These are phyloP conservation scores for Herpetospermum pedunculosum DNA, from an alignment of 306 rosid genomes.

Conservation along the genomic window DNA sequence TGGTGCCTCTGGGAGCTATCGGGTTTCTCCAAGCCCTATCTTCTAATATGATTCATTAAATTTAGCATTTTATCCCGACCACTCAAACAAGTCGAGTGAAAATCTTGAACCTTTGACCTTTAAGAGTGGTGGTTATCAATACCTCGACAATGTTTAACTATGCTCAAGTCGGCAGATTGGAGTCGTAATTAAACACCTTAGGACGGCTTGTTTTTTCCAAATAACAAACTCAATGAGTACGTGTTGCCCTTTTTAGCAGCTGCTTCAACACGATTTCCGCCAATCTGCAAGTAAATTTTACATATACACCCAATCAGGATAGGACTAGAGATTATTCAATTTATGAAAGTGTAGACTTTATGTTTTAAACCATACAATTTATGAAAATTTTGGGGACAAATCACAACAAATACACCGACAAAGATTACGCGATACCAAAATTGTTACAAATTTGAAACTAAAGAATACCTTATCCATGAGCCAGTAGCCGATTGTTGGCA, in stretches of 20 bases:
- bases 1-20: no score
- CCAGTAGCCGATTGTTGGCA: slow-evolving; percentile 85
- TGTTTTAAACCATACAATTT: not conserved
- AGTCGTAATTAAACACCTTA: not conserved
- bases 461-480: slow-evolving; percentile 79
- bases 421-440: not conserved
- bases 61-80: no score
- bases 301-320: not conserved
- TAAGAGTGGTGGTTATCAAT: not conserved
- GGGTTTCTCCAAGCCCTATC: no score
- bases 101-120: not conserved
- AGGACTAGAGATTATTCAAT: not conserved
- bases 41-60: no score
- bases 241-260: slow-evolving; percentile 67
- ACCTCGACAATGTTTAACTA: not conserved
- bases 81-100: no score
- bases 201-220: slow-evolving; percentile 59
- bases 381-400: not conserved
- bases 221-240: slow-evolving; percentile 58
- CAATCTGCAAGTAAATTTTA: slow-evolving; percentile 32
- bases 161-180: not conserved
- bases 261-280: slow-evolving; percentile 67
- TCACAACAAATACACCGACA: not conserved
- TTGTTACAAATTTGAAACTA: slow-evolving; percentile 1
- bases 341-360: not conserved